phyloP scores from a whole-genome alignment of 2,329 filamentous ascomycete genomes.

The Ophiostoma tasmaniense region DNA sequence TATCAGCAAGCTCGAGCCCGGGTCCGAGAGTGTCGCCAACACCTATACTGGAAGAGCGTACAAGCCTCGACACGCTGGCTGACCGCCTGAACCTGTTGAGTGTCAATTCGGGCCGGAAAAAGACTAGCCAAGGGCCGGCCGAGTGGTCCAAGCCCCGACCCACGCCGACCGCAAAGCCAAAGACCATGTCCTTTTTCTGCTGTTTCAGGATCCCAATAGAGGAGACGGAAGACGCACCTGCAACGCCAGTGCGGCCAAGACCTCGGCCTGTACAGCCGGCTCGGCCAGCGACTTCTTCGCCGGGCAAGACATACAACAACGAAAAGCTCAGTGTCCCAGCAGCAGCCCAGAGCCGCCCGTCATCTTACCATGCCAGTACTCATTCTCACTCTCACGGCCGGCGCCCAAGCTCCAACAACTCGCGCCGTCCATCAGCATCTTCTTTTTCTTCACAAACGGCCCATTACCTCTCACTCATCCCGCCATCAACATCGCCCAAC shows the following conservation, averaged over 20 bases:
- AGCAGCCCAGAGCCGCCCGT: background rate
- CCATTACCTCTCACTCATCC: constrained; percentile 59
- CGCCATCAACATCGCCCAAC: constrained; percentile 54
- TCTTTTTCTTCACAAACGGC: constrained; percentile 29
- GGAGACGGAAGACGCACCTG: constrained; percentile 30
- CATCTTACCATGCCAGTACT: background rate
- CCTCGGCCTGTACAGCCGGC: constrained; percentile 37
- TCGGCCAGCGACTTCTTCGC: background rate
- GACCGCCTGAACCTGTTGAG: constrained; percentile 70
- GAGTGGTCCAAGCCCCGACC: background rate
- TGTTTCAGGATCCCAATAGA: constrained; percentile 43
- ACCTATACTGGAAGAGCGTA: constrained; percentile 51
- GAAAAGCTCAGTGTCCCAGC: background rate
- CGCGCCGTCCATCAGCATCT: constrained; percentile 23
- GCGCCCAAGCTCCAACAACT: constrained; percentile 10
- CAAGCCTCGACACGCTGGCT: constrained; percentile 80
- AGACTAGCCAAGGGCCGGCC: constrained; percentile 18
- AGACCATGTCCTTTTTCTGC: constrained; percentile 35
- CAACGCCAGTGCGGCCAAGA: constrained; percentile 36
- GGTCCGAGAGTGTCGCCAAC: constrained; percentile 33
- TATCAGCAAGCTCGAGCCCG: constrained; percentile 38
- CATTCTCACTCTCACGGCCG: background rate
- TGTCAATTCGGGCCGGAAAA: constrained; percentile 32
- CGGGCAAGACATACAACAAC: background rate
- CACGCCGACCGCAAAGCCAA: background rate